Evolutionary conservation across 2,329 filamentous ascomycete species (phyloP).

Genomic region (Corinectria fuckeliana): DNA sequence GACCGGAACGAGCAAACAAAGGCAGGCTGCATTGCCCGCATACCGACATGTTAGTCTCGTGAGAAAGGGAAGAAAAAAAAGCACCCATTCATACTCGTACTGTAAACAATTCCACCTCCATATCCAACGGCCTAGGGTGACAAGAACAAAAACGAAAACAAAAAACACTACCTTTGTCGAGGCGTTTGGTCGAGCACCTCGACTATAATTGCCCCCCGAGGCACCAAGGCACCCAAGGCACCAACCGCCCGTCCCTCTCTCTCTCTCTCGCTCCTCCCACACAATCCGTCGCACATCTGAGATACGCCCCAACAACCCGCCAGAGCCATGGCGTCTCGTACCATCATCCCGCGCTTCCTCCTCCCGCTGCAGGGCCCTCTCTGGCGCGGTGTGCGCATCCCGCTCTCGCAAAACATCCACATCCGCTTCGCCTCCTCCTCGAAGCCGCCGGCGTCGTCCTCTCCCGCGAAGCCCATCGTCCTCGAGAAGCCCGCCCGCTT

Average conservation of each 20-base stretch:
- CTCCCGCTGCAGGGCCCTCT: slow-evolving; percentile 66
- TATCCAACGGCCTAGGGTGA: background rate
- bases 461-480: slow-evolving; percentile 64
- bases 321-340: slow-evolving; percentile 53
- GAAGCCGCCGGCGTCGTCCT: slow-evolving; percentile 12
- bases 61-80: background rate
- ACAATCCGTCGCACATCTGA: too few species aligned
- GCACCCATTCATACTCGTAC: too few species aligned
- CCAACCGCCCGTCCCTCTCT: background rate
- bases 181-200: background rate
- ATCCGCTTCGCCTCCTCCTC: slow-evolving; percentile 43
- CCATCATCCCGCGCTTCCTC: slow-evolving; percentile 70
- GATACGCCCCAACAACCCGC: background rate
- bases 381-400: slow-evolving; percentile 55
- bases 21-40: background rate
- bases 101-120: too few species aligned
- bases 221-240: background rate
- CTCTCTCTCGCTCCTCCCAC: background rate
- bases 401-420: slow-evolving; percentile 44
- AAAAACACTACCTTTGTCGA: background rate
- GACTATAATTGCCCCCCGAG: too few species aligned
- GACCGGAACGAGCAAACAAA: slow-evolving; percentile 2
- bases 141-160: background rate
- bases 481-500: slow-evolving; percentile 90
- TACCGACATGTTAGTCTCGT: background rate